Percentiles rank a stretch among this genome's conserved stretches.
phyloP scores from a whole-genome alignment of 164 flowering plant species.

The Annona cherimola region DNA sequence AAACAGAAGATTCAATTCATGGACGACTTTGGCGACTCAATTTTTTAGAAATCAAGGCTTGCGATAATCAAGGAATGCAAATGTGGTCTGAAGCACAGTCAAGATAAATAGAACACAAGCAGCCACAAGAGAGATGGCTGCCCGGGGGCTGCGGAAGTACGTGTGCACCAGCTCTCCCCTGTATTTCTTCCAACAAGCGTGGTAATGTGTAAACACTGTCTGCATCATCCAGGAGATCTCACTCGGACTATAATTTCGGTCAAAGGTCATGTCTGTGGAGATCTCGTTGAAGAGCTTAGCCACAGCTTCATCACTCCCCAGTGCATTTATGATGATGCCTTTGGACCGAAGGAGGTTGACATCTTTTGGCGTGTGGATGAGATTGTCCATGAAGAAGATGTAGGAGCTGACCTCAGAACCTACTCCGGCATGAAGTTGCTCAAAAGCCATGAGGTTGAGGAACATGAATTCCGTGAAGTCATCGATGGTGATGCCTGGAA shows the following conservation, averaged over 20 bases:
- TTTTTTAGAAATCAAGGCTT: too few relatives aligned
- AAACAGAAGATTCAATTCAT: neutral
- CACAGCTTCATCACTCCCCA: constrained; percentile 51
- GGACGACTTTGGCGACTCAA: neutral
- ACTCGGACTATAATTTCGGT: constrained; percentile 27
- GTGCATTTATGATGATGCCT: constrained; percentile 38
- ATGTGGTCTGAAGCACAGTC: neutral
- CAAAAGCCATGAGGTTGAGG: constrained; percentile 59
- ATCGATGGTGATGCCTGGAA: constrained; percentile 39
- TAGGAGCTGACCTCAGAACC: constrained; percentile 46
- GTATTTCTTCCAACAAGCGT: constrained; percentile 35
- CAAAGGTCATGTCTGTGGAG: constrained; percentile 40
- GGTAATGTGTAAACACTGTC: constrained; percentile 32
- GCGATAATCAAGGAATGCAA: neutral
- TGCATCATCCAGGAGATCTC: constrained; percentile 16
- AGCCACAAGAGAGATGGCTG: constrained; percentile 28
- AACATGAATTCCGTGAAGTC: constrained; percentile 38
- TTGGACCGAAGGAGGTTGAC: constrained; percentile 34
- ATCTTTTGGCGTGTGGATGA: constrained; percentile 41
- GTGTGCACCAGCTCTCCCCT: constrained; percentile 45
- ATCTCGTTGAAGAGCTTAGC: constrained; percentile 46
- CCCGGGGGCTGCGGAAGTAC: constrained; percentile 58
- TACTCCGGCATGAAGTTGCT: constrained; percentile 44
- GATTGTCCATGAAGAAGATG: constrained; percentile 47
- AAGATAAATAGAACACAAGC: neutral